Conservation (phyloP, 2,329 filamentous ascomycete genomes). For the Paracoccidioides brasiliensis region DNA sequence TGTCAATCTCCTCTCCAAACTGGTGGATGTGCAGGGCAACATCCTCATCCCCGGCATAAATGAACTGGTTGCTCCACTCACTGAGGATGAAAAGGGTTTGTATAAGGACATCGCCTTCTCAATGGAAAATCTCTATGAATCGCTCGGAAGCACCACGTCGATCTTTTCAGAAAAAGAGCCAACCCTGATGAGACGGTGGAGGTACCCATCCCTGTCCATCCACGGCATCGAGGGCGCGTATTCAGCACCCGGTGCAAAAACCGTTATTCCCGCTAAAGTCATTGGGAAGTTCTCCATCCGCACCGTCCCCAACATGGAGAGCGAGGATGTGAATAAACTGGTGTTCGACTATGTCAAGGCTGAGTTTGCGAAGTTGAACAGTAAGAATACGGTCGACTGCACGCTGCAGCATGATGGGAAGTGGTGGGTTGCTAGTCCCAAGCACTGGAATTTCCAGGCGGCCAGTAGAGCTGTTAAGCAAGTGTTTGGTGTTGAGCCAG, state of each 20-base stretch:
- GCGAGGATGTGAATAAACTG: constrained; percentile 69
- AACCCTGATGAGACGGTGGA: constrained; percentile 92
- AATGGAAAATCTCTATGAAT: constrained; percentile 90
- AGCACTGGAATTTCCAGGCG: constrained; percentile 97
- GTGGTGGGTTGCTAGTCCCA: constrained; percentile 96
- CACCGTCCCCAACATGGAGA: constrained; percentile 95
- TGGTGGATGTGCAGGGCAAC: constrained; percentile 83
- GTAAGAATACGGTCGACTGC: constrained; percentile 82
- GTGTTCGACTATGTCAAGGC: constrained; percentile 76
- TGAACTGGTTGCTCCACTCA: constrained; percentile 83
- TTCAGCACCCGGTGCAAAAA: constrained; percentile 87
- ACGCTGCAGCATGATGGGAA: constrained; percentile 81
- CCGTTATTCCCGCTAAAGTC: constrained; percentile 95
- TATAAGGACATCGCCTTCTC: constrained; percentile 87
- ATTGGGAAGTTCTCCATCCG: constrained; percentile 97
- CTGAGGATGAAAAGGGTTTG: constrained; percentile 71
- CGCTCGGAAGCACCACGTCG: constrained; percentile 74
- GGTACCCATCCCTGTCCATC: constrained; percentile 82
- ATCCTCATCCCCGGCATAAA: constrained; percentile 89
- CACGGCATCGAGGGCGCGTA: constrained; percentile 95
- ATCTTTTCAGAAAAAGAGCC: constrained; percentile 81
- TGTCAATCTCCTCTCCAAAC: constrained; percentile 62
- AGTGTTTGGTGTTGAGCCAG: constrained; percentile 85
- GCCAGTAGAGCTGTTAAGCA: constrained; percentile 92
- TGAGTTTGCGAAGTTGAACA: constrained; percentile 72